Conservation (phyloP, 495 filamentous ascomycete genomes). For the Podospora conica region DNA sequence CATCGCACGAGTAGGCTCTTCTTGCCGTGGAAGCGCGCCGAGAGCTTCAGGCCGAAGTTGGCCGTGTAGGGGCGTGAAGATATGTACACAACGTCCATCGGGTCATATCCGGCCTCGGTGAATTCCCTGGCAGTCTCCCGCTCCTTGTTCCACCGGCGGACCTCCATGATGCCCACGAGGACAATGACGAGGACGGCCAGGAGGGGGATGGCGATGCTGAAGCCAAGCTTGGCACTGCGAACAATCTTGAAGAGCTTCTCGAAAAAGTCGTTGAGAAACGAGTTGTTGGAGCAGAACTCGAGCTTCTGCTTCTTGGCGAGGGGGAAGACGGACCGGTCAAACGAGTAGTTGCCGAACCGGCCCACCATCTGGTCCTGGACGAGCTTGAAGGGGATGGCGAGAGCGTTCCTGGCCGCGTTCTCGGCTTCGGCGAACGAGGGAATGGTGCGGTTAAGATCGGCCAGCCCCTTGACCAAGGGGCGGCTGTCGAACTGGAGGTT, state of each 20-base stretch:
- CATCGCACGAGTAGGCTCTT: constrained; percentile 70
- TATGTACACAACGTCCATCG: constrained; percentile 86
- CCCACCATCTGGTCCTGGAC: constrained; percentile 64
- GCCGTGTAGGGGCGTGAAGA: constrained; percentile 71
- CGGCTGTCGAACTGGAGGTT: constrained; percentile 59
- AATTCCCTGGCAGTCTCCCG: constrained; percentile 62
- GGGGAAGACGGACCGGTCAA: constrained; percentile 71
- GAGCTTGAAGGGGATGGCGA: constrained; percentile 71
- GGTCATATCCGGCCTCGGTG: constrained; percentile 57
- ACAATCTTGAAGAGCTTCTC: constrained; percentile 55
- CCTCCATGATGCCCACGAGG: constrained; percentile 73
- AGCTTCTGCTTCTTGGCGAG: constrained; percentile 74
- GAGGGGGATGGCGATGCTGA: constrained; percentile 64
- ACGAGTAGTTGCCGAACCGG: constrained; percentile 60
- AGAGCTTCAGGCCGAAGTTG: constrained; percentile 62
- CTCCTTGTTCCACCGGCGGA: constrained; percentile 69
- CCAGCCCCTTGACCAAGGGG: constrained; percentile 55
- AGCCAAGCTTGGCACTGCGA: constrained; percentile 59
- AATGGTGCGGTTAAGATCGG: constrained; percentile 65
- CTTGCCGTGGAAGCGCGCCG: constrained; percentile 61
- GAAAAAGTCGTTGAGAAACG: constrained; percentile 84
- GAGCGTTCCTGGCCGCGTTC: constrained; percentile 64
- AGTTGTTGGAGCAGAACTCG: constrained; percentile 81
- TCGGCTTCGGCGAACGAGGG: constrained; percentile 78
- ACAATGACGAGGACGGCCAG: constrained; percentile 66